These are phyloP conservation scores for Exophiala bonariae DNA, from an alignment of 2,329 filamentous ascomycete genomes.

Conservation along the genomic window DNA sequence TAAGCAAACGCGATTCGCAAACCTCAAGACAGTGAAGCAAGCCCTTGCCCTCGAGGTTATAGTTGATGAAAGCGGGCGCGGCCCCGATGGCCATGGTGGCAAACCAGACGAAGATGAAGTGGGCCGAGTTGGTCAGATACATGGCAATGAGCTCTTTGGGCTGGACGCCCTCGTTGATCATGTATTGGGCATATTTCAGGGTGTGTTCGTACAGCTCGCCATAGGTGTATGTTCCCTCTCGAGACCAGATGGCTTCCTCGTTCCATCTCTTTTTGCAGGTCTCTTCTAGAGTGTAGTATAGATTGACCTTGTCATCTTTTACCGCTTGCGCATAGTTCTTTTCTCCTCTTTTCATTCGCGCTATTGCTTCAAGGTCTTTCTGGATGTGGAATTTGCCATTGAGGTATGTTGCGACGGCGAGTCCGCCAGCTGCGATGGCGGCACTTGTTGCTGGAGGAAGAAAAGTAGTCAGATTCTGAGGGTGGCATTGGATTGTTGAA, in stretches of 20 bases:
- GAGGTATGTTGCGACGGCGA: constrained; percentile 57
- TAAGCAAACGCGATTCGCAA: constrained; percentile 55
- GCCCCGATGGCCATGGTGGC: constrained; percentile 66
- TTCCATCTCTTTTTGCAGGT: constrained; percentile 53
- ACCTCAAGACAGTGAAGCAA: constrained; percentile 66
- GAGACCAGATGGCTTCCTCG: constrained; percentile 67
- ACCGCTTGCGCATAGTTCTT: constrained; percentile 52
- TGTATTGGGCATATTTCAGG: constrained; percentile 64
- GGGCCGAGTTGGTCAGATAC: constrained; percentile 67
- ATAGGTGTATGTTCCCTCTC: constrained; percentile 61
- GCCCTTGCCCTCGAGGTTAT: constrained; percentile 59
- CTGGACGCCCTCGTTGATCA: constrained; percentile 58
- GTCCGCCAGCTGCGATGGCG: constrained; percentile 31
- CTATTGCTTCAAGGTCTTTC: constrained; percentile 59
- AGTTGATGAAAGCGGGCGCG: constrained; percentile 70
- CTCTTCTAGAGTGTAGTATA: constrained; percentile 67
- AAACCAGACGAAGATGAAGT: constrained; percentile 67
- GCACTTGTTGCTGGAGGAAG: neutral
- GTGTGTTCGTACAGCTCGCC: constrained; percentile 55
- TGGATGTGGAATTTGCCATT: constrained; percentile 68
- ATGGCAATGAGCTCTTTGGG: constrained; percentile 63
- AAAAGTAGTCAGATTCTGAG: too few relatives aligned
- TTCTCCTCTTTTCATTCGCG: constrained; percentile 41
- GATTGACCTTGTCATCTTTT: constrained; percentile 54
- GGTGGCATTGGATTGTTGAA: too few relatives aligned